These are phyloP conservation scores for Poa annua DNA, from an alignment of 176 grass and related monocot species.

Conservation along the genomic window DNA sequence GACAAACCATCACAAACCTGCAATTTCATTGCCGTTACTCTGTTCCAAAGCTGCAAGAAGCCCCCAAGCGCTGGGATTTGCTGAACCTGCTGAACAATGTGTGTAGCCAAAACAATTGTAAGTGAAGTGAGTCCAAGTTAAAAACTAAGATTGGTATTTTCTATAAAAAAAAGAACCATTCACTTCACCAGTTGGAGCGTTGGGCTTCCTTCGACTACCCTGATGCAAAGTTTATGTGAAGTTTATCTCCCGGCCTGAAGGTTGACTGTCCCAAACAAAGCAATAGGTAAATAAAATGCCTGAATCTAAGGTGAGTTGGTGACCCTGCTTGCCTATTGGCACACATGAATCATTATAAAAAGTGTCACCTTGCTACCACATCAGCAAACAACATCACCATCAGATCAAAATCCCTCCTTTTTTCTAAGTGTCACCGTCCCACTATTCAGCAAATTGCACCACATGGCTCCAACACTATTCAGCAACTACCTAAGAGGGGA, in stretches of 20 bases:
- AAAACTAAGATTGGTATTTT: background rate
- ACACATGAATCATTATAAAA: background rate
- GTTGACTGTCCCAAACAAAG: background rate
- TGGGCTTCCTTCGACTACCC: too few relatives aligned
- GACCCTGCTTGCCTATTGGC: background rate
- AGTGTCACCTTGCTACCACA: background rate
- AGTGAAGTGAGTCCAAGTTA: too few relatives aligned
- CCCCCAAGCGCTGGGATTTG: background rate
- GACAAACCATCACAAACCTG: background rate
- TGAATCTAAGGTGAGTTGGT: background rate
- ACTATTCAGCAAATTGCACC: constrained; percentile 14
- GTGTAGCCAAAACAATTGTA: too few relatives aligned
- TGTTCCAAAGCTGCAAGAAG: background rate
- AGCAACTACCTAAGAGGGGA: constrained; percentile 36
- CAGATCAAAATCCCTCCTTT: background rate
- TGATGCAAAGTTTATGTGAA: too few relatives aligned
- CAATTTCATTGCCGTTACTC: background rate
- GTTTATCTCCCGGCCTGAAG: too few relatives aligned
- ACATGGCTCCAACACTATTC: constrained; percentile 42
- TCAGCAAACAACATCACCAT: constrained; percentile 29
- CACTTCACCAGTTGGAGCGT: too few relatives aligned
- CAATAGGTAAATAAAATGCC: background rate
- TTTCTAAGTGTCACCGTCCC: background rate
- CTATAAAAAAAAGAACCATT: background rate
- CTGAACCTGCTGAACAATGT: background rate